Conservation (phyloP, 805 yeast species). For the Jamesozyma rosinii region DNA sequence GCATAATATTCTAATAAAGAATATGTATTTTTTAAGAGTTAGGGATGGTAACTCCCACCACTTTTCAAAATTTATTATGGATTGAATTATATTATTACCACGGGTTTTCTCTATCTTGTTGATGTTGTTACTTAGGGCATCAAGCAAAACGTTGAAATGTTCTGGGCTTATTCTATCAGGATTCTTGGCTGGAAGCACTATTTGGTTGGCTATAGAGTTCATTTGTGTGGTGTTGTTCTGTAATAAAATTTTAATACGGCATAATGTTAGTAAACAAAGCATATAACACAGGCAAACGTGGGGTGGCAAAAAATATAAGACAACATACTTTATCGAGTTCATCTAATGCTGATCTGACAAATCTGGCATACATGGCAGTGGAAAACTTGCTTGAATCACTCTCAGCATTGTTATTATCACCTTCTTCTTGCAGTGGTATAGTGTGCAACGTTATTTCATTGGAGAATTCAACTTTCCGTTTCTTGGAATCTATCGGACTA, state of each 20-base stretch:
- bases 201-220: slow-evolving; percentile 50
- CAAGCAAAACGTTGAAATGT: slow-evolving; percentile 48
- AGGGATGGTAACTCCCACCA: slow-evolving; percentile 47
- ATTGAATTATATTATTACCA: slow-evolving; percentile 45
- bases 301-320: not conserved
- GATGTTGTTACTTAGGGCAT: slow-evolving; percentile 52
- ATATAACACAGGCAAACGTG: not conserved
- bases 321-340: slow-evolving; percentile 49
- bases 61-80: slow-evolving; percentile 48
- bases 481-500: slow-evolving; percentile 18
- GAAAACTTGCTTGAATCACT: slow-evolving; percentile 23
- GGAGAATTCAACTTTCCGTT: slow-evolving; percentile 28
- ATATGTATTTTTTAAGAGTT: slow-evolving; percentile 49
- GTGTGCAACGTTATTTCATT: slow-evolving; percentile 17
- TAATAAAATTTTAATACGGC: slow-evolving; percentile 4
- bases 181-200: slow-evolving; percentile 43
- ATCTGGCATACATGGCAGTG: slow-evolving; percentile 33
- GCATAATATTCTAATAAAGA: slow-evolving; percentile 67
- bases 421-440: not conserved
- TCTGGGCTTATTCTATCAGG: slow-evolving; percentile 45
- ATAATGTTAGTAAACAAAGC: slow-evolving; percentile 13
- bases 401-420: slow-evolving; percentile 5
- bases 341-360: slow-evolving; percentile 59
- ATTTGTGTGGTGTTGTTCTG: slow-evolving; percentile 46
- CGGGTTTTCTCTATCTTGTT: slow-evolving; percentile 50